Conservation (phyloP, 148 eudicot species). For the Oxyria digyna region DNA sequence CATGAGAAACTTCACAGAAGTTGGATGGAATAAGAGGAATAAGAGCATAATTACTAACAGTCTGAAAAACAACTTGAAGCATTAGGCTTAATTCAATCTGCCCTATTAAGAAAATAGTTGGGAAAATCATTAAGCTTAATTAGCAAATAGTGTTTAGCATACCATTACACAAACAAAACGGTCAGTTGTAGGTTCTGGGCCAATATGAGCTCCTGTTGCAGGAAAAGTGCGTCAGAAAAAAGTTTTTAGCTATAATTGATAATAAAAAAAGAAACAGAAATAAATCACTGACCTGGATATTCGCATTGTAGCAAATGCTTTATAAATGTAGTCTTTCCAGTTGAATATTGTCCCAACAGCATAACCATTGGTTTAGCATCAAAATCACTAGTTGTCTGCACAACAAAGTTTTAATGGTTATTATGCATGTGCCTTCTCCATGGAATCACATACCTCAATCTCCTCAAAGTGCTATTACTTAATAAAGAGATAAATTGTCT, state of each 20-base stretch:
- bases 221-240: neutral
- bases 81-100: neutral
- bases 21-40: neutral
- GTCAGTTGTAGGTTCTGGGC: conserved; percentile 98
- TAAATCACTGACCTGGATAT: conserved; percentile 65
- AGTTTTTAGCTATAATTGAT: neutral
- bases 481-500: neutral
- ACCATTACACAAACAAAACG: conserved; percentile 98
- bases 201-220: conserved; percentile 87
- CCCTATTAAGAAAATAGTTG: neutral
- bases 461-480: neutral
- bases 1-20: neutral
- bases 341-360: conserved; percentile 97
- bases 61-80: neutral
- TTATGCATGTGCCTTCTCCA: neutral
- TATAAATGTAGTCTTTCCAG: conserved; percentile 94
- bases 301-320: conserved; percentile 73
- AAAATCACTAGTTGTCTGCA: conserved; percentile 74
- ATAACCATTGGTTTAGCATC: conserved; percentile 98
- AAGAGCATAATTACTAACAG: neutral
- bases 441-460: neutral
- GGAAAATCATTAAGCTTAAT: neutral
- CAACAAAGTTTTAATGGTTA: neutral
- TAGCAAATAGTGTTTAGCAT: conserved; percentile 5
- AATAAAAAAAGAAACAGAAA: no score